Evolutionary conservation across 1,139 yeast species (phyloP), one percentile per base, ranked within the genome.

Genomic region (Geotrichum reessii): DNA sequence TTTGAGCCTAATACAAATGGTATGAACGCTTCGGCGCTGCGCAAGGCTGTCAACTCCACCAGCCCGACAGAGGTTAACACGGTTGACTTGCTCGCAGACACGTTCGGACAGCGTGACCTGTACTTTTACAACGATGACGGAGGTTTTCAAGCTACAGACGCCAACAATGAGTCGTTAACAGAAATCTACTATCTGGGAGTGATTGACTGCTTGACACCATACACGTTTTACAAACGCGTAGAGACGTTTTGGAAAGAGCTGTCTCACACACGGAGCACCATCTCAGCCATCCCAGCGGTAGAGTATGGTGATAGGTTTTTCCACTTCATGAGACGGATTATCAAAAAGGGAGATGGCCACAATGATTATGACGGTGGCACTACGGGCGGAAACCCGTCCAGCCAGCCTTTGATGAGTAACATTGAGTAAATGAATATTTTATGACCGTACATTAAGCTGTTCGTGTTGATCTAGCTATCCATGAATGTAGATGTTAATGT

Each of bases 261-360:
- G 47, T 80, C 82, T 47, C 89, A 90, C 69, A 80, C 84, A 44
- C 76, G 92, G 60, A 78, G 79, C 51, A 80, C 86, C 2, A 86
- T 93, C 5, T 88, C 96, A 63, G 96, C 99, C 0, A 78, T 93
- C 8, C 99, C 99, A 0, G 91, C 98, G 0, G 70, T 68, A 19
- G 97, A 92, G 66, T 93, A 93, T 69, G 98, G 97, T 17, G 85
- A 86, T 61, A 78, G 99, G 66, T 92, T 95, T 71, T 76, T 86
- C 62, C 76, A 77, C 22, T 95, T 93, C 69, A 84, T 95, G 64
- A 78, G 76, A 59, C 58, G 64, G n/a, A 65, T 72, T 9, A 53
- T 57, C 22, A 50, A 47, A n/a, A 44, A 37, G 19, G 37, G 17
- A 3, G 9, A 28, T 19, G 24, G 25, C 24, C 42, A 28, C 9